phyloP scores from a whole-genome alignment of 1,284 basidiomycete species.

The Ceratobasidium sp. region DNA sequence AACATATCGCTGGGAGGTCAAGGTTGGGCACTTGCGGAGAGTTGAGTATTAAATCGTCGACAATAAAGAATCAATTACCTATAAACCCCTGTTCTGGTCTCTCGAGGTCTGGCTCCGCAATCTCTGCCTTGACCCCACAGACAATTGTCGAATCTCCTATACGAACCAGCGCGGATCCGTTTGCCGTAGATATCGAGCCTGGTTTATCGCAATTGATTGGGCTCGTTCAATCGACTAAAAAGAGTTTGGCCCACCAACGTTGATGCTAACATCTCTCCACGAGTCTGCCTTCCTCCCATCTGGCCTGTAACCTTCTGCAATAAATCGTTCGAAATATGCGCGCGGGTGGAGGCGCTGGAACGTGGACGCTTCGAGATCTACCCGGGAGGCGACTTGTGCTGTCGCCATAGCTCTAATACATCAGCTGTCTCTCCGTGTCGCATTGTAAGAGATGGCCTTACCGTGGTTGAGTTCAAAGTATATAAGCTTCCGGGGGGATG shows the following conservation, averaged over 20 bases:
- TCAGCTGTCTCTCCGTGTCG: background rate
- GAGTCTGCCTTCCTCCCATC: conserved; percentile 76
- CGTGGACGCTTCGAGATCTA: conserved; percentile 67
- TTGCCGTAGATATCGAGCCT: conserved; percentile 91
- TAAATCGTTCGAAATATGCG: conserved; percentile 83
- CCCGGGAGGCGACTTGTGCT: conserved; percentile 11
- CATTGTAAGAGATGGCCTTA: too few species aligned
- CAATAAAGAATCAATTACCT: conserved; percentile 64
- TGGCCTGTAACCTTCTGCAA: conserved; percentile 77
- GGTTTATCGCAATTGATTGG: background rate
- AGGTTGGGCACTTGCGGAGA: conserved; percentile 77
- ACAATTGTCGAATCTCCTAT: conserved; percentile 91
- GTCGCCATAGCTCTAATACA: background rate
- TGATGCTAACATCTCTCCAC: conserved; percentile 78
- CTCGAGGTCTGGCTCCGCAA: conserved; percentile 87
- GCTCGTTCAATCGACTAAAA: conserved; percentile 5
- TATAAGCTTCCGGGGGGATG: background rate
- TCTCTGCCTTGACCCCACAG: conserved; percentile 95
- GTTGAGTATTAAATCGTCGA: background rate
- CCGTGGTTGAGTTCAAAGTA: background rate
- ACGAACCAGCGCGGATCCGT: conserved; percentile 91
- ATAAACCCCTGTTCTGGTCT: conserved; percentile 82
- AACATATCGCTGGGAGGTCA: conserved; percentile 93
- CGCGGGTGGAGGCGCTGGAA: conserved; percentile 87
- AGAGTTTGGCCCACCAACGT: conserved; percentile 70